Evolutionary conservation across 306 rosid genomes (phyloP).

Genomic region (Prunus campanulata): DNA sequence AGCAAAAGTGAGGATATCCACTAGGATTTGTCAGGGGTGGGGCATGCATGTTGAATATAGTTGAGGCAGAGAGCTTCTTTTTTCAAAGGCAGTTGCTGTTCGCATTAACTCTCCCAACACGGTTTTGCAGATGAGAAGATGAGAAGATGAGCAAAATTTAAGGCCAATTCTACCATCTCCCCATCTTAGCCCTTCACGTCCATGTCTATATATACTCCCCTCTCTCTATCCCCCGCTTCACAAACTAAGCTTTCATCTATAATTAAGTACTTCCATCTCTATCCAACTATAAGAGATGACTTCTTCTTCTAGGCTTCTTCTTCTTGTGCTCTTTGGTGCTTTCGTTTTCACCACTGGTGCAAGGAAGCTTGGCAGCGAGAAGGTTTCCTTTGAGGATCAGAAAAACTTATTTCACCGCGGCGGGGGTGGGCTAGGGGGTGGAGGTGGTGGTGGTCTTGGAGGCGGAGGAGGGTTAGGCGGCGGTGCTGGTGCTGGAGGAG

Average conservation of each 20-base stretch:
- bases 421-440: conserved; percentile 31
- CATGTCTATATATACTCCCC: conserved; percentile 36
- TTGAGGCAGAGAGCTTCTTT: background rate
- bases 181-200: conserved; percentile 18
- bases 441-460: conserved; percentile 35
- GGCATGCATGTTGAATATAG: background rate
- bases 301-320: conserved; percentile 29
- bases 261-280: background rate
- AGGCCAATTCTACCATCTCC: conserved; percentile 14
- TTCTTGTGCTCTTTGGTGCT: conserved; percentile 46
- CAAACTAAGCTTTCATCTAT: conserved; percentile 2
- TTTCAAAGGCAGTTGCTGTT: conserved; percentile 47
- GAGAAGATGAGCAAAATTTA: conserved; percentile 33
- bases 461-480: conserved; percentile 32
- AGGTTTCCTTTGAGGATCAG: conserved; percentile 34
- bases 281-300: conserved; percentile 18
- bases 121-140: conserved; percentile 47
- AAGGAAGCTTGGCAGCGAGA: conserved; percentile 50
- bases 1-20: background rate
- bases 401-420: conserved; percentile 24
- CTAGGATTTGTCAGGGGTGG: background rate
- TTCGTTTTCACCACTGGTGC: conserved; percentile 53
- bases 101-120: conserved; percentile 45
- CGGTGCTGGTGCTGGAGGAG: conserved; percentile 22
- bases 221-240: background rate